phyloP scores from a whole-genome alignment of 768 basidiomycete genomes.

The Tricholoma hemisulphureum region DNA sequence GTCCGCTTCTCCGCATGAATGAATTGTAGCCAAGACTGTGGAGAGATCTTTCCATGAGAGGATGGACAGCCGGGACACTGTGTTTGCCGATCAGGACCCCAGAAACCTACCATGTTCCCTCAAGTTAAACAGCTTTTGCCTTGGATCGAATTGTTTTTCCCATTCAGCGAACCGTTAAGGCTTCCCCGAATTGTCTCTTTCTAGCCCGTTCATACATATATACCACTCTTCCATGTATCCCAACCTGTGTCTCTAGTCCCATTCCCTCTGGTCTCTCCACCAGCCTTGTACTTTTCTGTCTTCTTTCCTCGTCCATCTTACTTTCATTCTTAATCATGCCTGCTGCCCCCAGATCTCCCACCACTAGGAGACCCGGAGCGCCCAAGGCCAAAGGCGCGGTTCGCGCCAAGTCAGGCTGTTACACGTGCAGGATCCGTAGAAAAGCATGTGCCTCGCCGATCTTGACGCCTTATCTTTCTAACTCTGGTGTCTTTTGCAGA shows the following conservation, averaged over 20 bases:
- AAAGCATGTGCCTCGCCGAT: slow-evolving; percentile 51
- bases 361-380: slow-evolving; percentile 47
- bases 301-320: slow-evolving; percentile 13
- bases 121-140: slow-evolving; percentile 4
- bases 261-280: slow-evolving; percentile 9
- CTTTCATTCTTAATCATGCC: slow-evolving; percentile 30
- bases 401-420: slow-evolving; percentile 86
- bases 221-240: slow-evolving; percentile 28
- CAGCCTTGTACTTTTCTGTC: slow-evolving; percentile 8
- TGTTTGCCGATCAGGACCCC: slow-evolving; percentile 18
- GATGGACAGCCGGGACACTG: slow-evolving; percentile 5
- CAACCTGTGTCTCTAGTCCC: slow-evolving; percentile 14
- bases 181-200: slow-evolving; percentile 20
- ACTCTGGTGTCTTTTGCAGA: slow-evolving; percentile 43
- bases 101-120: slow-evolving; percentile 6
- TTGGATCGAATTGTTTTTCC: slow-evolving; percentile 10
- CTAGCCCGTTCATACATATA: slow-evolving; percentile 33
- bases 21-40: neutral
- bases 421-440: slow-evolving; percentile 82
- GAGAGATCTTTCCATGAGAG: neutral
- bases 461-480: slow-evolving; percentile 14
- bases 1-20: slow-evolving; percentile 1
- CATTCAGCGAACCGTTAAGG: slow-evolving; percentile 8
- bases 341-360: slow-evolving; percentile 41
- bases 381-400: slow-evolving; percentile 79